A percentile compares a stretch with the other conserved stretches of the same genome.
These are phyloP conservation scores for Posidonia australis DNA, from an alignment of 106 monocot species.

Conservation along the genomic window DNA sequence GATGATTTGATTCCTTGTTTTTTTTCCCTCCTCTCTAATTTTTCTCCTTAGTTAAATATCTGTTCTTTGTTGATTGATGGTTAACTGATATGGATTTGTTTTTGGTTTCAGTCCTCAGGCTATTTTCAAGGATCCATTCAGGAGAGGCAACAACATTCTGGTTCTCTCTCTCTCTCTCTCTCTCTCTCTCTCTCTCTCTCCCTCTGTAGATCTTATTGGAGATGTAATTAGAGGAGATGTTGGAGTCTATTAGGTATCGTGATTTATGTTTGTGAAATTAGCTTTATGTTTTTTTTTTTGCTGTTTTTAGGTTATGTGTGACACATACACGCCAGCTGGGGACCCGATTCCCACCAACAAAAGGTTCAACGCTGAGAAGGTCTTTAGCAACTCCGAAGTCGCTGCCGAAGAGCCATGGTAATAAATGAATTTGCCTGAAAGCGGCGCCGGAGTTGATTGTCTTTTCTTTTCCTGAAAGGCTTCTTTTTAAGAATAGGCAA, in stretches of 20 bases:
- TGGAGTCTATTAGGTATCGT: neutral
- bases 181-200: neutral
- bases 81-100: neutral
- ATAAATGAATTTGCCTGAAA: too few relatives aligned
- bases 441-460: too few relatives aligned
- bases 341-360: slow-evolving; percentile 13
- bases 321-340: slow-evolving; percentile 6
- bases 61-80: neutral
- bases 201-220: neutral
- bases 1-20: neutral
- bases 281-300: neutral
- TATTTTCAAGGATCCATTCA: slow-evolving; percentile 25
- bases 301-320: slow-evolving; percentile 10
- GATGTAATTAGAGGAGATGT: neutral
- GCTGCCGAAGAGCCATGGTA: slow-evolving; percentile 12
- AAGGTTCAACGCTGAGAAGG: slow-evolving; percentile 6
- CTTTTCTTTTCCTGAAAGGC: too few relatives aligned
- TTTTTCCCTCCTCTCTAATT: neutral
- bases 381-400: slow-evolving; percentile 10
- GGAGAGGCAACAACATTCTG: slow-evolving; percentile 24
- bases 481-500: too few relatives aligned
- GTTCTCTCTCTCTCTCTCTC: neutral
- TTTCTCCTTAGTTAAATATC: too few relatives aligned
- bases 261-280: neutral
- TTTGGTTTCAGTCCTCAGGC: slow-evolving; percentile 13